Base-by-base conservation (phyloP, 2,329 filamentous ascomycete genomes). In the Alternaria sp. region DNA sequence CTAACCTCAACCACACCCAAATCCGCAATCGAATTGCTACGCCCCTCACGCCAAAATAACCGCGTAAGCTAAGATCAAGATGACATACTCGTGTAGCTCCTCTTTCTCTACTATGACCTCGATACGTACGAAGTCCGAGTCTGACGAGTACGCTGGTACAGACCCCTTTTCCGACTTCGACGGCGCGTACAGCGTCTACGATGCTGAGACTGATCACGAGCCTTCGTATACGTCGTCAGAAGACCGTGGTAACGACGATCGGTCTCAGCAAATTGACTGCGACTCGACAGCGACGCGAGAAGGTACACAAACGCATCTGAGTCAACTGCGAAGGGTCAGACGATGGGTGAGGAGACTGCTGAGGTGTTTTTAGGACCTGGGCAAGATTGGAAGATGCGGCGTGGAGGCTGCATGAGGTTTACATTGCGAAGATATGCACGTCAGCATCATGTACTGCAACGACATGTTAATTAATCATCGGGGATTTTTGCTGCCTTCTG, bases 51-150 rank as follows among this genome's bases (percentile, higher is more conserved):
- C 6, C 17, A n/a, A 28, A 24, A 26, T 17, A 13, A 13, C 29
- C 1, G 2, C 10, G 11, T 26, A n/a, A n/a, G 7, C 11, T 13
- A 36, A n/a, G 8, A 28, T n/a, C 14, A 37, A n/a, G 6, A 56
- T 51, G 48, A n/a, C 17, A 17, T 24, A 46, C 33, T 56, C 54
- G 13, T 51, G 33, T 13, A 33, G 33, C 33, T 56, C 48, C 3
- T 56, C 54, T 7, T 56, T 51, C 14, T 39, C 54, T 8, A 56
- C 54, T 8, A 56, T 51, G 54, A 5, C 46, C 21, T 56, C 48
- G 10, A 45, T 56, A 17, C 26, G 33, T 5, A 46, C 54, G 11
- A n/a, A 14, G 9, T 51, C 48, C 14, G 26, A 51, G 24, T 26
- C 6, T 40, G 40, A 14, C 8, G 3, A 2, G 2, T 33, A 14